Conservation (phyloP, 2,329 filamentous ascomycete genomes). For the Fusarium verrucosum region DNA sequence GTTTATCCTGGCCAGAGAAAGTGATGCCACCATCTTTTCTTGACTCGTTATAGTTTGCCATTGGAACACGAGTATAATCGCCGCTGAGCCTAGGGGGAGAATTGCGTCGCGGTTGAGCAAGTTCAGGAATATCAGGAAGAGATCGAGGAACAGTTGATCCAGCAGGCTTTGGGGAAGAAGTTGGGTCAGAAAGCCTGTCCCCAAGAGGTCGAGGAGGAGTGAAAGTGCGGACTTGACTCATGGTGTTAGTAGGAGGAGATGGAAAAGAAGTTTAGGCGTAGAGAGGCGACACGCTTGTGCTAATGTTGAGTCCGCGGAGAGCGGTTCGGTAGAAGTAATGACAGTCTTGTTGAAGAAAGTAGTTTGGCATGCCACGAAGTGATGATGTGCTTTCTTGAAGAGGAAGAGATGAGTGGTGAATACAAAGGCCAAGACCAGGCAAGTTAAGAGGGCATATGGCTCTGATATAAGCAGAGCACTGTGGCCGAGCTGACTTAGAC, state of each 20-base stretch:
- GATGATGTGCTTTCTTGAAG: constrained; percentile 8
- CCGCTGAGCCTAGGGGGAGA: constrained; percentile 42
- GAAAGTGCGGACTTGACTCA: constrained; percentile 52
- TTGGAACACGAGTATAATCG: constrained; percentile 58
- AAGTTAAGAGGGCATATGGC: constrained; percentile 34
- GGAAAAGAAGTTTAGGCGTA: constrained; percentile 65
- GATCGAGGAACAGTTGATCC: constrained; percentile 53
- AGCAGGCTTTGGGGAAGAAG: constrained; percentile 34
- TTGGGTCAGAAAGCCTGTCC: constrained; percentile 67
- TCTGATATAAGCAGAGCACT: constrained; percentile 42
- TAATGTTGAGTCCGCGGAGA: constrained; percentile 83
- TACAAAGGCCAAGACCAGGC: constrained; percentile 3
- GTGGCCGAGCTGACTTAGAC: constrained; percentile 45
- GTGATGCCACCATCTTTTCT: constrained; percentile 77
- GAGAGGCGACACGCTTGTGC: constrained; percentile 79
- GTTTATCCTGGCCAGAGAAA: constrained; percentile 85
- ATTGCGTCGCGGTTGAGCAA: constrained; percentile 35
- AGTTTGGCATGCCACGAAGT: constrained; percentile 76
- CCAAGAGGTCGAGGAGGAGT: constrained; percentile 77
- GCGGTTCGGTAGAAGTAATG: constrained; percentile 94
- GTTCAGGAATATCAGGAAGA: constrained; percentile 49
- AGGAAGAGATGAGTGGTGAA: constrained; percentile 15
- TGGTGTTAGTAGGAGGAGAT: constrained; percentile 45
- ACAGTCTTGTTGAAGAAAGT: constrained; percentile 86
- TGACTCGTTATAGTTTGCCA: constrained; percentile 63